A percentile compares a stretch with the other conserved stretches of the same genome.
Evolutionary conservation across 768 basidiomycete species (phyloP).

Genomic region (Boletus edulis): DNA sequence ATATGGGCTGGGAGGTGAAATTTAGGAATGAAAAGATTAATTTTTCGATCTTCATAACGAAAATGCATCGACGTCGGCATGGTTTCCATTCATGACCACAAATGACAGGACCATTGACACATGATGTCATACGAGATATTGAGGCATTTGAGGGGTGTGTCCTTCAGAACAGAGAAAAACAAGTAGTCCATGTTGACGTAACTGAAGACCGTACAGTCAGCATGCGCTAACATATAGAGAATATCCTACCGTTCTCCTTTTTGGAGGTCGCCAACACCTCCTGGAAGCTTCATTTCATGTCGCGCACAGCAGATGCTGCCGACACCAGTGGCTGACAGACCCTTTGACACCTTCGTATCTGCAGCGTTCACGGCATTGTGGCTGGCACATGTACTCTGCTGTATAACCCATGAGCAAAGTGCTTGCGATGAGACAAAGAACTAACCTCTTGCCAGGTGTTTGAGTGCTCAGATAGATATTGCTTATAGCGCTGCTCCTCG

Average conservation of each 20-base stretch:
- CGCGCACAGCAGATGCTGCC: slow-evolving; percentile 12
- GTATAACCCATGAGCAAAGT: background rate
- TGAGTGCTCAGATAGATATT: background rate
- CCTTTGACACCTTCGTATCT: background rate
- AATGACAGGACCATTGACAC: background rate
- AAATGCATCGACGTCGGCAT: no score
- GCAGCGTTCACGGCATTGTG: slow-evolving; percentile 7
- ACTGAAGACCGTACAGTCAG: no score
- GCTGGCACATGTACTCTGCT: slow-evolving; percentile 18
- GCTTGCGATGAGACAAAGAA: no score
- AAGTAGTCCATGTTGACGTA: background rate
- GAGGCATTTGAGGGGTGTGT: background rate
- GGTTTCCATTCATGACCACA: no score
- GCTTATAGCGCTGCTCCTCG: background rate
- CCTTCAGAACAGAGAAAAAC: background rate
- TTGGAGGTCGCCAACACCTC: slow-evolving; percentile 16
- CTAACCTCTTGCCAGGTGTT: no score
- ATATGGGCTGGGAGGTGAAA: slow-evolving; percentile 39
- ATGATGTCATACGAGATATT: background rate
- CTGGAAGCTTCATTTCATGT: slow-evolving; percentile 12
- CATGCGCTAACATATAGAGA: no score
- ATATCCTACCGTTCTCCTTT: slow-evolving; percentile 12
- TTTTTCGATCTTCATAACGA: no score
- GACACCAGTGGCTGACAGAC: slow-evolving; percentile 8
- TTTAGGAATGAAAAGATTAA: slow-evolving; percentile 28